These are phyloP conservation scores for Hymenoscyphus linearis DNA, from an alignment of 2,329 filamentous ascomycete species.

Conservation along the genomic window DNA sequence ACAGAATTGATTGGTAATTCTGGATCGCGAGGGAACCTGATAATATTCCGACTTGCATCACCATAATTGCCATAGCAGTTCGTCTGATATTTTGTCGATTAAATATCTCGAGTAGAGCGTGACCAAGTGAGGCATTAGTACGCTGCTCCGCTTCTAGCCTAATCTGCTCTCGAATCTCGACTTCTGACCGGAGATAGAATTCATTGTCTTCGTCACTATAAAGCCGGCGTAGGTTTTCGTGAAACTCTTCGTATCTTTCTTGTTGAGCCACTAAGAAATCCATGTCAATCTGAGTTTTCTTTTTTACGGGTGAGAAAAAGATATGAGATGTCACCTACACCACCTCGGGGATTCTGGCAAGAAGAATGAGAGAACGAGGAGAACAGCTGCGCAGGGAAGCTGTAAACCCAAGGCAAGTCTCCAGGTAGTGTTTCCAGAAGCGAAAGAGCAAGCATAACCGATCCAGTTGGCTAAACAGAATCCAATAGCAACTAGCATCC, in stretches of 20 bases:
- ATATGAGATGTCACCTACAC: constrained; percentile 5
- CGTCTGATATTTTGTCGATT: constrained; percentile 29
- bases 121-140: constrained; percentile 16
- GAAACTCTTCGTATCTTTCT: constrained; percentile 9
- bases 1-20: constrained; percentile 36
- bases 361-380: constrained; percentile 14
- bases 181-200: constrained; percentile 24
- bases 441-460: constrained; percentile 35
- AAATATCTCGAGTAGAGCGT: constrained; percentile 24
- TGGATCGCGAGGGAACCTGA: constrained; percentile 35
- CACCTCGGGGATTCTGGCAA: constrained; percentile 21
- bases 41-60: constrained; percentile 34
- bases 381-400: constrained; percentile 21
- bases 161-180: constrained; percentile 31
- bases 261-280: constrained; percentile 7
- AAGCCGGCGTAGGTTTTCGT: constrained; percentile 9
- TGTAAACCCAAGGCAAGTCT: constrained; percentile 34
- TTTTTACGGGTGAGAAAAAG: neutral
- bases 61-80: constrained; percentile 32
- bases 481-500: constrained; percentile 34
- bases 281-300: neutral
- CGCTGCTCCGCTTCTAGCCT: constrained; percentile 24
- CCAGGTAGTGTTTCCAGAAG: constrained; percentile 31
- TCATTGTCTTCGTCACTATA: constrained; percentile 5
- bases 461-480: constrained; percentile 38